Conservation (phyloP, 768 basidiomycete genomes). For the Lentinus brumalis region DNA sequence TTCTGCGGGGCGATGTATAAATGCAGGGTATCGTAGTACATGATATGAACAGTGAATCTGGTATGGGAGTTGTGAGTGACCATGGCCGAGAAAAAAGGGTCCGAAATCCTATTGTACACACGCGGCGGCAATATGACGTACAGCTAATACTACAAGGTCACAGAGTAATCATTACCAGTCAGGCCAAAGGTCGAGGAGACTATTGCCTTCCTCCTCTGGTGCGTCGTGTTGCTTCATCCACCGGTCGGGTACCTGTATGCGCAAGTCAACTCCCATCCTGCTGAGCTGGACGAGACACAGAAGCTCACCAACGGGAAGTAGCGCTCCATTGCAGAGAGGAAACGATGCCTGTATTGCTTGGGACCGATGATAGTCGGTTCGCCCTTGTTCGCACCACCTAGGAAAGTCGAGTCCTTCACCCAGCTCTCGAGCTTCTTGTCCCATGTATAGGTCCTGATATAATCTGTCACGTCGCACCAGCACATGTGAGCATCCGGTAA, state of each 20-base stretch:
- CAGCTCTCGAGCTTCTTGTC: slow-evolving; percentile 98
- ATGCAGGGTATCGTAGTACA: slow-evolving; percentile 1
- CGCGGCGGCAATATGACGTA: neutral
- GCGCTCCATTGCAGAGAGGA: slow-evolving; percentile 85
- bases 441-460: slow-evolving; percentile 95
- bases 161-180: slow-evolving; percentile 35
- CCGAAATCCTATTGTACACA: neutral
- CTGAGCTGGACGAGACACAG: neutral
- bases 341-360: slow-evolving; percentile 88
- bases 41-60: neutral
- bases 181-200: slow-evolving; percentile 40
- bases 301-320: slow-evolving; percentile 79
- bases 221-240: slow-evolving; percentile 88
- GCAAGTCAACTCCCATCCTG: slow-evolving; percentile 4
- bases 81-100: neutral
- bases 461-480: slow-evolving; percentile 54
- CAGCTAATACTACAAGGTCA: neutral
- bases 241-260: slow-evolving; percentile 73
- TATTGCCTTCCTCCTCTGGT: slow-evolving; percentile 69
- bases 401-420: slow-evolving; percentile 94
- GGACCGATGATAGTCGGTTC: slow-evolving; percentile 98
- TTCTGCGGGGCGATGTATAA: neutral
- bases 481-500: neutral
- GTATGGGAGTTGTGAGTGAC: neutral
- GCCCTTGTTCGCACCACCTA: slow-evolving; percentile 80